Conservation (phyloP, 2,329 filamentous ascomycete species). For the Penicillium palitans region DNA sequence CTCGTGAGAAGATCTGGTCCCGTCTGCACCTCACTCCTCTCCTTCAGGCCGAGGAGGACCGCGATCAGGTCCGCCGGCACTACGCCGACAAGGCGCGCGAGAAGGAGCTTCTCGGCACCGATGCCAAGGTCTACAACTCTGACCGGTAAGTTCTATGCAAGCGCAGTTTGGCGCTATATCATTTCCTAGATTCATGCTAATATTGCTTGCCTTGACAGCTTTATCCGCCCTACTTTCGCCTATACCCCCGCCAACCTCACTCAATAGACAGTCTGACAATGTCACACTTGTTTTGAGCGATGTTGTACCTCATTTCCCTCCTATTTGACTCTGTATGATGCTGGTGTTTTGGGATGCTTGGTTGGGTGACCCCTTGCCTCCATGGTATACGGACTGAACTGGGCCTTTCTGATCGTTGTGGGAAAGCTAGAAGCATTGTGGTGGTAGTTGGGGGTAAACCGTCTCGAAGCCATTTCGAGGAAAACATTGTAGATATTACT, state of each 20-base stretch:
- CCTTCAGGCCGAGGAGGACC: conserved; percentile 94
- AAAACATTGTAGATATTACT: conserved; percentile 39
- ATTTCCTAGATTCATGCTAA: conserved; percentile 9
- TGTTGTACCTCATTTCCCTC: conserved; percentile 9
- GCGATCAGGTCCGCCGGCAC: conserved; percentile 85
- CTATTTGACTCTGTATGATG: conserved; percentile 11
- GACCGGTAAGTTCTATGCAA: conserved; percentile 66
- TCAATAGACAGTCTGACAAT: conserved; percentile 50
- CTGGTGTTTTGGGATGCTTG: conserved; percentile 11
- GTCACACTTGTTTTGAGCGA: conserved; percentile 12
- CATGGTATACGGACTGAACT: conserved; percentile 11
- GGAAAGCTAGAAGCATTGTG: conserved; percentile 7
- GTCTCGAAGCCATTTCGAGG: conserved; percentile 14
- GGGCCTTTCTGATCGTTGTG: conserved; percentile 10
- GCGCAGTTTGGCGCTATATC: background rate
- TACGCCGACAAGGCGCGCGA: conserved; percentile 85
- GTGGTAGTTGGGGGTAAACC: conserved; percentile 4
- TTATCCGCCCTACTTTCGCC: conserved; percentile 77
- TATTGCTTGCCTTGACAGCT: conserved; percentile 52
- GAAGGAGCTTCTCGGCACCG: conserved; percentile 82
- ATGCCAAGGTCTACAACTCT: conserved; percentile 81
- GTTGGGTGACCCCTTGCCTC: conserved; percentile 11
- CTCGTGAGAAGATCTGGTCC: conserved; percentile 97
- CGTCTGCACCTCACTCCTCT: conserved; percentile 92
- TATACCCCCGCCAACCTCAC: conserved; percentile 65